These are phyloP conservation scores for Pyrrhoderma noxium DNA, from an alignment of 1,284 basidiomycete genomes.

Conservation along the genomic window DNA sequence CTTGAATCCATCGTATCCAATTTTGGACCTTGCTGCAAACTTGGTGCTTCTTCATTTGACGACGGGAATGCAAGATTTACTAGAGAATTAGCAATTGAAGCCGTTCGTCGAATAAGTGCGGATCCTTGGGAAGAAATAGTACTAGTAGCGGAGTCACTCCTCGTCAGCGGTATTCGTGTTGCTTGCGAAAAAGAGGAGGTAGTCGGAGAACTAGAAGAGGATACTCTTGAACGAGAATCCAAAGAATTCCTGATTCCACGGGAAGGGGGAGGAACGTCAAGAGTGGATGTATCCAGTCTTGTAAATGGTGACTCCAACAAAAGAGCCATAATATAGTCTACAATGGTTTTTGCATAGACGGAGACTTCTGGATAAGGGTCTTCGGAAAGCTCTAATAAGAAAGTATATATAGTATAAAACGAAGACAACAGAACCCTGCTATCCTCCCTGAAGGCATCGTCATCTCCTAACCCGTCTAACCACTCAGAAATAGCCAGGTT, in stretches of 20 bases:
- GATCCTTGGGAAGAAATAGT: slow-evolving; percentile 52
- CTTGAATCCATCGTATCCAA: slow-evolving; percentile 34
- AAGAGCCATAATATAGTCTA: slow-evolving; percentile 89
- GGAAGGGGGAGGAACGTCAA: slow-evolving; percentile 46
- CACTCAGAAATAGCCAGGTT: slow-evolving; percentile 71
- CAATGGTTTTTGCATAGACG: slow-evolving; percentile 81
- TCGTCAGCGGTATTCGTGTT: slow-evolving; percentile 28
- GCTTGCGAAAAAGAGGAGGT: slow-evolving; percentile 38
- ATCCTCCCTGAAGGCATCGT: slow-evolving; percentile 65
- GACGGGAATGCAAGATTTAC: slow-evolving; percentile 65
- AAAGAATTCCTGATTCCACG: slow-evolving; percentile 26
- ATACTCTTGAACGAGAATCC: slow-evolving; percentile 40
- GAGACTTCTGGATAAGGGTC: slow-evolving; percentile 94
- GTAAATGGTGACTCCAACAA: slow-evolving; percentile 85
- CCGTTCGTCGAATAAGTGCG: slow-evolving; percentile 69
- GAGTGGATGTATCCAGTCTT: slow-evolving; percentile 57
- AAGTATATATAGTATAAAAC: slow-evolving; percentile 89
- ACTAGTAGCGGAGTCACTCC: slow-evolving; percentile 56
- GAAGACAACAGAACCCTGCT: slow-evolving; percentile 81
- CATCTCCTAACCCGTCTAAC: slow-evolving; percentile 60
- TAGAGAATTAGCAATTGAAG: slow-evolving; percentile 80
- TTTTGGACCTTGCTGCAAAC: slow-evolving; percentile 26
- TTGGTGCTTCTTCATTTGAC: slow-evolving; percentile 45
- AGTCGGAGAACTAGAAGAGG: slow-evolving; percentile 44
- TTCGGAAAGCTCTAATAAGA: slow-evolving; percentile 84